Conservation (phyloP, 2,329 filamentous ascomycete species). For the Ophiosphaerella herpotricha region DNA sequence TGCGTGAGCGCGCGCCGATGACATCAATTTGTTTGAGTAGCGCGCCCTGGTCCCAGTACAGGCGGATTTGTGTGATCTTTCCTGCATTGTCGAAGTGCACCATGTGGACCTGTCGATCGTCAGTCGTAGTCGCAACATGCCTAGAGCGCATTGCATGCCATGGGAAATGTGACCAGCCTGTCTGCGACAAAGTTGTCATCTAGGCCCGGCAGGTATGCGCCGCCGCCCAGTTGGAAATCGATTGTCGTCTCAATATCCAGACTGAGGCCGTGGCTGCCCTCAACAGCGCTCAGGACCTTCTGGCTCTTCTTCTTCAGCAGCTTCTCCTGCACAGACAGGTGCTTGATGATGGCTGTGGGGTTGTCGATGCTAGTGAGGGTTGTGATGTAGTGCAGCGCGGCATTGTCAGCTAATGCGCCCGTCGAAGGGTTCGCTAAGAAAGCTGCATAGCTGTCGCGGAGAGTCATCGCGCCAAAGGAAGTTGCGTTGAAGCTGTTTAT, state of each 20-base stretch:
- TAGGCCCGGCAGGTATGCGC: slow-evolving; percentile 82
- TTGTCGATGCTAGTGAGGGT: slow-evolving; percentile 77
- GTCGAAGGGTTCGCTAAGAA: slow-evolving; percentile 53
- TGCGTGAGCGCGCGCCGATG: slow-evolving; percentile 85
- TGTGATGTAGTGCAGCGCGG: slow-evolving; percentile 77
- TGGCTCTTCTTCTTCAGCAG: slow-evolving; percentile 84
- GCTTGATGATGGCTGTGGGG: slow-evolving; percentile 77
- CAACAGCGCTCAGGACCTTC: slow-evolving; percentile 73
- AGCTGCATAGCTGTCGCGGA: slow-evolving; percentile 50
- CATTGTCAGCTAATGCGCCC: slow-evolving; percentile 51
- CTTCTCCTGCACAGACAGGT: slow-evolving; percentile 71
- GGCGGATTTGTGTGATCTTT: slow-evolving; percentile 84
- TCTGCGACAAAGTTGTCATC: slow-evolving; percentile 95
- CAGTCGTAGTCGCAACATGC: neutral
- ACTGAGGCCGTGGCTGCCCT: slow-evolving; percentile 70
- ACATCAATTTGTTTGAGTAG: slow-evolving; percentile 92
- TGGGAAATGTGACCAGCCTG: slow-evolving; percentile 74
- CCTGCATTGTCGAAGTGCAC: slow-evolving; percentile 77
- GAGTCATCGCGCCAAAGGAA: slow-evolving; percentile 24
- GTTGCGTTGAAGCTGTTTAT: slow-evolving; percentile 2
- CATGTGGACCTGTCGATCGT: slow-evolving; percentile 64
- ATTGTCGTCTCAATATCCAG: slow-evolving; percentile 81
- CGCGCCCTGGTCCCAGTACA: slow-evolving; percentile 93
- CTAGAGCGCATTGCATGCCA: slow-evolving; percentile 63
- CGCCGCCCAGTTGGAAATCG: slow-evolving; percentile 80